Conservation (phyloP, 2,329 filamentous ascomycete genomes). For the Knufia fluminis region DNA sequence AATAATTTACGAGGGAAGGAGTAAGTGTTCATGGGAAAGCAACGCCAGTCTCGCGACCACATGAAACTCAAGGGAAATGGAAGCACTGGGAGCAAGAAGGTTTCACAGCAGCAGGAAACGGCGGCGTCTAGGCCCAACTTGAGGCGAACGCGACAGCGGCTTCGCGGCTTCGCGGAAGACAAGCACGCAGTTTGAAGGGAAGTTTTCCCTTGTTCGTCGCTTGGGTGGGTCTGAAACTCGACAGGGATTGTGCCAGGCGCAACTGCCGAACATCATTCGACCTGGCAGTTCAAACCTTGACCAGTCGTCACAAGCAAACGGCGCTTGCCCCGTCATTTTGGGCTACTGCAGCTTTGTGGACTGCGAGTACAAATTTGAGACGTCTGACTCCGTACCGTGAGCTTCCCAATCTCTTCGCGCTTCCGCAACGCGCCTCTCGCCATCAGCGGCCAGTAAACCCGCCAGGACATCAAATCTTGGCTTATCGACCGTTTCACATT, state of each 20-base stretch:
- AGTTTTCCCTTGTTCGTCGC: background rate
- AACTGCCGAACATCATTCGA: background rate
- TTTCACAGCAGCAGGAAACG: background rate
- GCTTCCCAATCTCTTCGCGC: background rate
- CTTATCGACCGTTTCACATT: background rate
- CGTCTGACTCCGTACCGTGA: background rate
- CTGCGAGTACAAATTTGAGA: background rate
- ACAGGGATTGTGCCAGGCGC: constrained; percentile 1
- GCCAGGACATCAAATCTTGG: background rate
- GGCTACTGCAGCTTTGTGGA: background rate
- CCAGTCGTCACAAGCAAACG: background rate
- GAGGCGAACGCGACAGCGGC: background rate
- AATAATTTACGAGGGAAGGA: no score
- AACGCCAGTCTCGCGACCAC: no score
- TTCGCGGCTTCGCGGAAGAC: background rate
- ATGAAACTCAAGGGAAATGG: background rate
- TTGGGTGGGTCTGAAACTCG: background rate
- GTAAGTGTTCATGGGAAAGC: no score
- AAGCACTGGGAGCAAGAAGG: background rate
- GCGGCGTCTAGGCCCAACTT: background rate
- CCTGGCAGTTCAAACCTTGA: background rate
- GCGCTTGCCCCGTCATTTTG: no score
- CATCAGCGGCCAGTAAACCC: background rate
- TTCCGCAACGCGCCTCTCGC: background rate
- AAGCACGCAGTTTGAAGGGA: background rate